A percentile compares a stretch with the other conserved stretches of the same genome.
These are phyloP conservation scores for Ophiostoma triangulosporum DNA, from an alignment of 2,329 filamentous ascomycete genomes.

Conservation along the genomic window DNA sequence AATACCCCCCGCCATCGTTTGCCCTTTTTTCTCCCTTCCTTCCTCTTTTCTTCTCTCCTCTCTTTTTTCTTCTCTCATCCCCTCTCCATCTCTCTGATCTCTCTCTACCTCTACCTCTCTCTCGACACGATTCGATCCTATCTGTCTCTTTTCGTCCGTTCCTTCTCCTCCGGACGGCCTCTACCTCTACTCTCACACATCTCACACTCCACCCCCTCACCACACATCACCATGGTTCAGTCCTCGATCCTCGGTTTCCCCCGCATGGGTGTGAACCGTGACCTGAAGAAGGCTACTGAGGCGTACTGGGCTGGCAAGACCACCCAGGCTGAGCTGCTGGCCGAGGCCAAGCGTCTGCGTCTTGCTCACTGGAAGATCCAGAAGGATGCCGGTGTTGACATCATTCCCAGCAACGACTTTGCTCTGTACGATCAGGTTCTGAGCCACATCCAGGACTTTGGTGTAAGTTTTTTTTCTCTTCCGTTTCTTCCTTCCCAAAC, in stretches of 20 bases:
- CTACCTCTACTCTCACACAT: conserved; percentile 4
- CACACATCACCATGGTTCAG: conserved; percentile 43
- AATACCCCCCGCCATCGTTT: conserved; percentile 6
- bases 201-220: conserved; percentile 4
- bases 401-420: conserved; percentile 99
- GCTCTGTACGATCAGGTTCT: conserved; percentile 97
- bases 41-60: conserved; percentile 1
- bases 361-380: conserved; percentile 99
- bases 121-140: neutral
- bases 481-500: neutral
- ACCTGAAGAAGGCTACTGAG: conserved; percentile 99
- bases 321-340: conserved; percentile 77
- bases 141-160: conserved; percentile 7
- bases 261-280: conserved; percentile 94
- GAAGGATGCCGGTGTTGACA: conserved; percentile 92
- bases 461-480: conserved; percentile 43
- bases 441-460: conserved; percentile 95
- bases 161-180: conserved; percentile 6
- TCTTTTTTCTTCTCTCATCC: neutral
- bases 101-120: conserved; percentile 2
- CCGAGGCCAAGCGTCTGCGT: conserved; percentile 93
- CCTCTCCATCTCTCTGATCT: neutral
- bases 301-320: conserved; percentile 95
- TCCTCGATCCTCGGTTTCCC: conserved; percentile 91
- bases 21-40: conserved; percentile 8